Percentiles rank a stretch among this genome's conserved stretches.
Evolutionary conservation across 2,329 filamentous ascomycete genomes (phyloP).

Genomic region (Ophiocordyceps robertsii): DNA sequence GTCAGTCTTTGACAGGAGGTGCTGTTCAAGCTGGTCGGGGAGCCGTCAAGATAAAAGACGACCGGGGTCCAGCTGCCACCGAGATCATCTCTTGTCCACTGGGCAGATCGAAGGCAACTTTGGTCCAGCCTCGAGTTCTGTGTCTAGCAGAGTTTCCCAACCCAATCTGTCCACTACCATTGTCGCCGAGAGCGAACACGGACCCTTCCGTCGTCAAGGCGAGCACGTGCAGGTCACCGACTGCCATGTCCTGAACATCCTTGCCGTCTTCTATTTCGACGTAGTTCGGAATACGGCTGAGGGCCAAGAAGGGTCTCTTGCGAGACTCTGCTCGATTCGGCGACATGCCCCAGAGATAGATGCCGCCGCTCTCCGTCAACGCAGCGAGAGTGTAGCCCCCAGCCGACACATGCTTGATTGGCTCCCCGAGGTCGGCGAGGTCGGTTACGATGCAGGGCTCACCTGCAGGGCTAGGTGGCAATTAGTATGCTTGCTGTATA

Average conservation of each 20-base stretch:
- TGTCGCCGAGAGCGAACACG: conserved; percentile 43
- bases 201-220: conserved; percentile 33
- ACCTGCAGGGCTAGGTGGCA: conserved; percentile 25
- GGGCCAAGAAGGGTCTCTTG: conserved; percentile 15
- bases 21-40: conserved; percentile 6
- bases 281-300: conserved; percentile 25
- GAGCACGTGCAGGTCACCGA: conserved; percentile 47
- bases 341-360: conserved; percentile 47
- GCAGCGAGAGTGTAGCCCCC: conserved; percentile 45
- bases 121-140: conserved; percentile 20
- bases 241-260: conserved; percentile 41
- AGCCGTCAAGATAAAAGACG: conserved; percentile 33
- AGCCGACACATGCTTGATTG: conserved; percentile 38
- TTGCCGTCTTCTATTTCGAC: conserved; percentile 29
- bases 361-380: conserved; percentile 39
- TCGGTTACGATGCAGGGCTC: conserved; percentile 31
- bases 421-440: conserved; percentile 35
- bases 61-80: conserved; percentile 34
- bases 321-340: conserved; percentile 14
- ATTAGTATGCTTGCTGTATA: conserved; percentile 2
- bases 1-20: too few species aligned
- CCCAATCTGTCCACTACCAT: conserved; percentile 47
- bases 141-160: conserved; percentile 11
- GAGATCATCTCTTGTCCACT: conserved; percentile 17
- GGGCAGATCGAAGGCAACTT: conserved; percentile 15